Evolutionary conservation across 768 basidiomycete genomes (phyloP), one percentile per base, ranked within the genome.

Genomic region (Nevesoporus exiguus): DNA sequence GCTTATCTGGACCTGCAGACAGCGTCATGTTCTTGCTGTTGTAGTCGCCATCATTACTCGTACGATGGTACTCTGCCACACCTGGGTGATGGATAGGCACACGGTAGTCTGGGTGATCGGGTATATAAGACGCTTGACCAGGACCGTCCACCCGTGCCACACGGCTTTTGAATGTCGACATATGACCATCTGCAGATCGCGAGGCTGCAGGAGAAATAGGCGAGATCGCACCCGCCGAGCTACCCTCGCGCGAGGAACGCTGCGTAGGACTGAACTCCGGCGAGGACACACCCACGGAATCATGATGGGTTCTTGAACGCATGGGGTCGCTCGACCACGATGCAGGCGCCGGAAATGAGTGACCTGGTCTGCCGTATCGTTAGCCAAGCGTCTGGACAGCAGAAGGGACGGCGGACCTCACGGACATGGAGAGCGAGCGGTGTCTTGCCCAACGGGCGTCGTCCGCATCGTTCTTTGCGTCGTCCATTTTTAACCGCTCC

Each of bases 401-500:
- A 41, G 36, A 44, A 19, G 5, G 17, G 10, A 22, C 4, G 5
- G 56, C 61, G 33, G 44, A 75, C 73, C 66, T 67, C 43, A 68
- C 66, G 30, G 78, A 75, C 21, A 71, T 66, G 19, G 80, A 77
- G 30, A 76, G 52, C 8, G 80, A 77, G 37, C 76, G 76, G 49
- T 78, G 72, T 57, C 77, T 73, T 39, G 68, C 60, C 72, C 76
- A 75, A 71, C 48, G 61, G 33, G 34, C 55, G 52, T 48, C 59
- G 39, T 58, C 64, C 43, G 56, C 44, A 17, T 70, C 44, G 54
- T 61, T 53, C 27, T 21, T 40, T 1, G 41, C 75, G 47, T 84
- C 84, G 21, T 84, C 81, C 57, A 78, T 75, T 52, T 74, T 77
- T n/a, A 90, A 69, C 25, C 88, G 77, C 50, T 82, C 73, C 44